Evolutionary conservation across 2,329 filamentous ascomycete species (phyloP).

Genomic region (Pestalotiopsis sp.): DNA sequence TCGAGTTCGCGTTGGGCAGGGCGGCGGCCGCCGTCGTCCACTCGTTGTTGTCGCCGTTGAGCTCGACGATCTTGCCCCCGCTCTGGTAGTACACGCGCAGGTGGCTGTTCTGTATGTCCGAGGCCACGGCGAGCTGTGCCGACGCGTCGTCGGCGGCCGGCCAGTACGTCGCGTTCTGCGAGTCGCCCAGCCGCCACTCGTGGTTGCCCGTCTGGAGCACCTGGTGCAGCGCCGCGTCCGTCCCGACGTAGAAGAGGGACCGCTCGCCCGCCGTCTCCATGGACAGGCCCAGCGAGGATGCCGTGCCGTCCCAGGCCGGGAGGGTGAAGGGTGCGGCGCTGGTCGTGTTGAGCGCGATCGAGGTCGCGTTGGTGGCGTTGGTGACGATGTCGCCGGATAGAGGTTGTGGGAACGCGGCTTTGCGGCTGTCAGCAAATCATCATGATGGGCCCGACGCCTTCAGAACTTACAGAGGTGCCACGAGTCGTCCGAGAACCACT

Average conservation of each 20-base stretch:
- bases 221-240: conserved; percentile 36
- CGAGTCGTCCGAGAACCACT: conserved; percentile 26
- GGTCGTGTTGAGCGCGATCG: conserved; percentile 21
- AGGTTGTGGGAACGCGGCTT: conserved; percentile 36
- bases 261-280: conserved; percentile 30
- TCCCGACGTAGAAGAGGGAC: conserved; percentile 40
- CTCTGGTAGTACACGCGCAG: conserved; percentile 38
- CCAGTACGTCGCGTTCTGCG: conserved; percentile 18
- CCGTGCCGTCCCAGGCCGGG: conserved; percentile 32
- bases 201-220: conserved; percentile 25
- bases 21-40: conserved; percentile 31
- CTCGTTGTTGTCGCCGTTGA: conserved; percentile 27
- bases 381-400: conserved; percentile 27
- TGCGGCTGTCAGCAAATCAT: not conserved
- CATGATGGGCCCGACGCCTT: not conserved
- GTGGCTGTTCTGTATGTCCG: conserved; percentile 23
- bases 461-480: conserved; percentile 36
- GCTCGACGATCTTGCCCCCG: conserved; percentile 32
- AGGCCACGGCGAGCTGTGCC: conserved; percentile 32
- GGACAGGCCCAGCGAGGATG: conserved; percentile 29
- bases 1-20: conserved; percentile 28
- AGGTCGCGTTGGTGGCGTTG: conserved; percentile 25
- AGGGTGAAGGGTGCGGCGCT: conserved; percentile 28
- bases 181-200: conserved; percentile 29
- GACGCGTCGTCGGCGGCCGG: conserved; percentile 22